phyloP scores from a whole-genome alignment of 169 alveolate species.

The Eimeria maxima region DNA sequence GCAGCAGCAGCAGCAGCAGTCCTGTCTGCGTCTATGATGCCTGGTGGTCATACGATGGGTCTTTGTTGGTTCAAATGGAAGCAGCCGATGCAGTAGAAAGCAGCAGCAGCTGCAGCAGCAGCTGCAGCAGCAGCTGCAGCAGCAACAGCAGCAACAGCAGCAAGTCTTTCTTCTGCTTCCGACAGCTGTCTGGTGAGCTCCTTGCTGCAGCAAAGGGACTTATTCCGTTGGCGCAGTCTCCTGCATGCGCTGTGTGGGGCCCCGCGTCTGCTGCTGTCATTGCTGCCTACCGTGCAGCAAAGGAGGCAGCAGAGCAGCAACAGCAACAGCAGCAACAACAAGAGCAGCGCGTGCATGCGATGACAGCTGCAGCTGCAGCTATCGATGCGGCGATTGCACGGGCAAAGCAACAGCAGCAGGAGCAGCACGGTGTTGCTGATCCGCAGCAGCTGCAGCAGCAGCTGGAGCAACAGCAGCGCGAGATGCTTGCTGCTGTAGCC shows the following conservation, averaged over 20 bases:
- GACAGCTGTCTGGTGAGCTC: constrained; percentile 21
- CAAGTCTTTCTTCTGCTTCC: constrained; percentile 41
- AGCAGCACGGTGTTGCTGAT: background rate
- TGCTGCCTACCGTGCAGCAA: background rate
- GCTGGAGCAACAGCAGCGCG: constrained; percentile 54
- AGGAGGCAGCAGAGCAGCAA: constrained; percentile 27
- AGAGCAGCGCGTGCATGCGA: constrained; percentile 51
- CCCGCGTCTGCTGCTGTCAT: constrained; percentile 56
- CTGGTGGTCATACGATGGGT: constrained; percentile 30
- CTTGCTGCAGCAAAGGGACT: constrained; percentile 36
- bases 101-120: constrained; percentile 53
- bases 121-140: constrained; percentile 60
- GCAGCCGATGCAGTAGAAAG: constrained; percentile 22
- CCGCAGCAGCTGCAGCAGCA: constrained; percentile 43
- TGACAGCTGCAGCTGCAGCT: constrained; percentile 46
- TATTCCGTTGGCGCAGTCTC: background rate
- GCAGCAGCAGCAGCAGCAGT: constrained; percentile 76
- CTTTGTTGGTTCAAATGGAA: constrained; percentile 63
- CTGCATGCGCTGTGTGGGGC: constrained; percentile 64
- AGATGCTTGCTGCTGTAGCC: background rate
- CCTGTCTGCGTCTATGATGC: constrained; percentile 40
- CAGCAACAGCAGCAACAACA: constrained; percentile 47
- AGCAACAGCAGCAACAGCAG: background rate
- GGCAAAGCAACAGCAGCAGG: constrained; percentile 17
- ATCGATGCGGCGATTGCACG: background rate